Evolutionary conservation across 495 filamentous ascomycete genomes (phyloP).

Genomic region (Aspergillus panamensis): DNA sequence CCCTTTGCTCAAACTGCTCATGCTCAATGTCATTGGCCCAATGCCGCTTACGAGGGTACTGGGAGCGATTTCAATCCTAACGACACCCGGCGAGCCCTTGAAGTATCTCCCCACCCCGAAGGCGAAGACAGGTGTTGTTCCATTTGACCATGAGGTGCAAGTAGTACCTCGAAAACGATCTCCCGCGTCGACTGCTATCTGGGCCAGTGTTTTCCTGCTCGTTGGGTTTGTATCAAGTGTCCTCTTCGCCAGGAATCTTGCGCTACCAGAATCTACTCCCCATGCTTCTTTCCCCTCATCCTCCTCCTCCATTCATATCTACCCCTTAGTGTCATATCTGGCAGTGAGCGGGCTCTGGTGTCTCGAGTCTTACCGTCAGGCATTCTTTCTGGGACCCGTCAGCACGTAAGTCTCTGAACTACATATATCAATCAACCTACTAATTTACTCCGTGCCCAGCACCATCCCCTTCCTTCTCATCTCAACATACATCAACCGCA

Average conservation of each 20-base stretch:
- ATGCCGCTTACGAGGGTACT: neutral
- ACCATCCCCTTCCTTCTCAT: slow-evolving; percentile 14
- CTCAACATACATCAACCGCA: slow-evolving; percentile 13
- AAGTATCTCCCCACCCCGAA: slow-evolving; percentile 1
- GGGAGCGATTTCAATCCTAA: neutral
- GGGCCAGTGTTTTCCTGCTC: slow-evolving; percentile 10
- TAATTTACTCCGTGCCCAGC: slow-evolving; percentile 2
- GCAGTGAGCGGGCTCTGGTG: slow-evolving; percentile 17
- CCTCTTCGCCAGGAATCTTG: neutral
- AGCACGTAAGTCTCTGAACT: slow-evolving; percentile 14
- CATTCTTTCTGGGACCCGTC: slow-evolving; percentile 9
- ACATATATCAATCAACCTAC: neutral
- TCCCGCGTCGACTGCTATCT: neutral
- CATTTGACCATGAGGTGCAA: slow-evolving; percentile 11
- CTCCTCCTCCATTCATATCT: neutral
- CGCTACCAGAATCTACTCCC: neutral
- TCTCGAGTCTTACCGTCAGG: slow-evolving; percentile 22
- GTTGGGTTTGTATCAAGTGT: slow-evolving; percentile 8
- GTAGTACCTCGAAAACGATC: slow-evolving; percentile 2
- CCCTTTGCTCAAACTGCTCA: slow-evolving; percentile 9
- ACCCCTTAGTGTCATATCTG: neutral
- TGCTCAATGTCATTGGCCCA: slow-evolving; percentile 10
- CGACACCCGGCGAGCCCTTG: neutral
- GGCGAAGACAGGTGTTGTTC: neutral
- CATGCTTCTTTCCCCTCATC: neutral